A percentile compares a stretch with the other conserved stretches of the same genome.
Evolutionary conservation across 2,329 filamentous ascomycete genomes (phyloP).

Genomic region (Trichoderma atrobrunneum): DNA sequence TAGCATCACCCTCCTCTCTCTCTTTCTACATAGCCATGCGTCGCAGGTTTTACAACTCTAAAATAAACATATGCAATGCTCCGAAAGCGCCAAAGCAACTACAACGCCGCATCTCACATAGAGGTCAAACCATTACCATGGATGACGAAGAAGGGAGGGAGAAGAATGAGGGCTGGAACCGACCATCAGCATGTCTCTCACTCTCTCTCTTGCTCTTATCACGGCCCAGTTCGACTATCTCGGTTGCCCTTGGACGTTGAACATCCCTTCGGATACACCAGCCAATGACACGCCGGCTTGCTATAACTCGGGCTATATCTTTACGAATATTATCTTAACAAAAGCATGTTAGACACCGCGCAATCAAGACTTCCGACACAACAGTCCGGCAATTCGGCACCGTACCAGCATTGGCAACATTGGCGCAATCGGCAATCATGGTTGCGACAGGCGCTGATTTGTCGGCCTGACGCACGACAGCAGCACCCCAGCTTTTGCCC

Average conservation of each 20-base stretch:
- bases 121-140: not conserved
- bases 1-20: not conserved
- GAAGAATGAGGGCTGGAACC: not conserved
- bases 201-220: not conserved
- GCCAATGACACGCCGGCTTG: not conserved
- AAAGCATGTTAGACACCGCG: not conserved
- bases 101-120: not conserved
- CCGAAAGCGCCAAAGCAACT: not conserved
- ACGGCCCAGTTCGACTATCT: not conserved
- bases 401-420: not conserved
- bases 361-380: not conserved
- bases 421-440: not conserved
- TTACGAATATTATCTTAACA: not conserved
- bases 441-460: conserved; percentile 9
- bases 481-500: conserved; percentile 13
- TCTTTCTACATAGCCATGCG: not conserved
- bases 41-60: not conserved
- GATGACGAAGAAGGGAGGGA: not conserved
- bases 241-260: not conserved
- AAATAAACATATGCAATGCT: conserved; percentile 4
- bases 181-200: not conserved
- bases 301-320: not conserved
- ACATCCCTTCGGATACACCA: not conserved
- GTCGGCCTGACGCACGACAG: not conserved
- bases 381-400: conserved; percentile 7